Evolutionary conservation across 2,329 filamentous ascomycete species (phyloP), one percentile per base, ranked within the genome.

Genomic region (Penicillium sp.): DNA sequence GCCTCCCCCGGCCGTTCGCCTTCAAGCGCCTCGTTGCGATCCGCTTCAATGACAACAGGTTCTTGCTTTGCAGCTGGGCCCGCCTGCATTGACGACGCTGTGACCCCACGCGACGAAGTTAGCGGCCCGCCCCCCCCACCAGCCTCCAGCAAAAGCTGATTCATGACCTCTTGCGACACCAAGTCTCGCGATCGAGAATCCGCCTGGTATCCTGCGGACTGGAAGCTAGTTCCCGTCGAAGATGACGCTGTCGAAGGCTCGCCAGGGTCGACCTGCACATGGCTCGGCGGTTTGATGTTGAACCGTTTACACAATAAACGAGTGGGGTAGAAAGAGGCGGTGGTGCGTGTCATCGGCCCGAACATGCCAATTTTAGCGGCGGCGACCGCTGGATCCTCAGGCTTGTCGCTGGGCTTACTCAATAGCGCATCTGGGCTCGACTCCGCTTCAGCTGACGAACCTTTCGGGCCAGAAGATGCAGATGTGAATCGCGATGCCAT

Each of bases 401-500:
- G 83, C 69, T 89, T 92, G 26, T 79, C 75, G 8, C 78, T 69
- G 0, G 82, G 81, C 61, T 81, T 84, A 53, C 77, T 80, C 17
- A 88, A 77, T 7, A 85, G 71, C 48, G 71, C 62, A 31, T 76
- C 76, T 21, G 69, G 61, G 47, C 67, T 66, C 8, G 69, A 69
- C 13, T 56, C 49, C 7, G 63, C 48, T 49, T 73, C 73, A 44
- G 79, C 77, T 1, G 81, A 77, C 1, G 79, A 73, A 9, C 73
- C 68, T 45, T 78, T 76, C 3, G 78, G 74, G 3, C 78, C 70
- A 0, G 72, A 74, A 5, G 77, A 77, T 3, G 79, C 73, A 58
- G 91, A 90, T 0, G 93, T 97, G 75, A 99, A 99, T 0, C 94
- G 89, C 21, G 91, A 92, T 17, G 94, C 95, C 92, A 99, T 98